phyloP scores from a whole-genome alignment of 2,329 filamentous ascomycete species.

The Pseudogymnoascus sp. region DNA sequence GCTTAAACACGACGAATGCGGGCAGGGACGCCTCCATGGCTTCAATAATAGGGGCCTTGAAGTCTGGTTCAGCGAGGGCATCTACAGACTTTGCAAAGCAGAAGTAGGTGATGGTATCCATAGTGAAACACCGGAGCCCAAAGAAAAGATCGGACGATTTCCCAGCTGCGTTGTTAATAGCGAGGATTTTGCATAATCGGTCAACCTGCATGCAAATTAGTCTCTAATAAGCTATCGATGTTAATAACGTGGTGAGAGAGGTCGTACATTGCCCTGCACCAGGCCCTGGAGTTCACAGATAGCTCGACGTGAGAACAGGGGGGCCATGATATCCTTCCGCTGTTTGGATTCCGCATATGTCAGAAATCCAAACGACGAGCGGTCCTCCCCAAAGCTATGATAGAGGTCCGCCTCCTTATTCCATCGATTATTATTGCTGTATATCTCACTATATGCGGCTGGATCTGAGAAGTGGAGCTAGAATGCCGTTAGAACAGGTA shows the following conservation, averaged over 20 bases:
- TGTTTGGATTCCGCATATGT: constrained; percentile 35
- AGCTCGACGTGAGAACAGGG: constrained; percentile 36
- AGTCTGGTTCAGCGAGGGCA: constrained; percentile 33
- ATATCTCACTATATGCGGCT: constrained; percentile 37
- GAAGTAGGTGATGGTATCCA: constrained; percentile 35
- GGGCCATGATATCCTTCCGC: constrained; percentile 36
- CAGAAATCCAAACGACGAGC: constrained; percentile 37
- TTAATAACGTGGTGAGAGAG: not conserved
- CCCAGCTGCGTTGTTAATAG: constrained; percentile 20
- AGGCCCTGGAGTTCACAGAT: constrained; percentile 33
- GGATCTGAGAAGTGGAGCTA: constrained; percentile 39
- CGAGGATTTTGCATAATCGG: constrained; percentile 28
- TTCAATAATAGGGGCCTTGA: constrained; percentile 36
- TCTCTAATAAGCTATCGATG: not conserved
- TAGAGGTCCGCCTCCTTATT: constrained; percentile 37
- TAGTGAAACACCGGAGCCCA: constrained; percentile 31
- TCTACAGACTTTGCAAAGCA: constrained; percentile 36
- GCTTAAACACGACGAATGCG: constrained; percentile 34
- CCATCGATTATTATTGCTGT: constrained; percentile 36
- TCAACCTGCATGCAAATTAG: constrained; percentile 22
- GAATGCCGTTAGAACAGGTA: not conserved
- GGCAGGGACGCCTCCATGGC: constrained; percentile 34
- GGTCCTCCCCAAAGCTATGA: constrained; percentile 34
- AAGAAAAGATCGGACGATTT: constrained; percentile 28
- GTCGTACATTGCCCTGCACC: constrained; percentile 30